A percentile compares a stretch with the other conserved stretches of the same genome.
These are phyloP conservation scores for Apiospora arundinis DNA, from an alignment of 2,329 filamentous ascomycete genomes.

Conservation along the genomic window DNA sequence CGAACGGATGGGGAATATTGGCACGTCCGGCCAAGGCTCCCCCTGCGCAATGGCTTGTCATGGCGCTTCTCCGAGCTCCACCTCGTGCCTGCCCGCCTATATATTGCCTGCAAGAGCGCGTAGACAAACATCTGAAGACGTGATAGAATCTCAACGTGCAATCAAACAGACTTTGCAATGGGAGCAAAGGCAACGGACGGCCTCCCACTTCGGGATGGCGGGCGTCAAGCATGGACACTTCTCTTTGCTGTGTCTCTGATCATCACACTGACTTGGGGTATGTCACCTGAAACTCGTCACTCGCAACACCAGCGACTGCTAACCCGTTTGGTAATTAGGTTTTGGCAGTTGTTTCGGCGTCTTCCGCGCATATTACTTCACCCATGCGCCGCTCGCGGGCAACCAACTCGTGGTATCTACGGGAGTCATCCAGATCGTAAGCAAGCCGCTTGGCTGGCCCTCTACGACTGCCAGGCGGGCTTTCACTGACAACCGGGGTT, in stretches of 20 bases:
- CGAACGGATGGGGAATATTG: too few relatives aligned
- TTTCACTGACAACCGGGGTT: too few relatives aligned
- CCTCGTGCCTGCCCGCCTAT: too few relatives aligned
- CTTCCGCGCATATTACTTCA: slow-evolving; percentile 16
- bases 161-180: neutral
- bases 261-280: slow-evolving; percentile 15
- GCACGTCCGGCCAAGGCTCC: too few relatives aligned
- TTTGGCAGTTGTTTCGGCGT: slow-evolving; percentile 19
- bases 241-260: slow-evolving; percentile 17
- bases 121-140: too few relatives aligned
- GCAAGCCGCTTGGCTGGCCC: neutral
- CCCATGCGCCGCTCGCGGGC: slow-evolving; percentile 12
- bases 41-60: too few relatives aligned
- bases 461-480: too few relatives aligned
- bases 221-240: slow-evolving; percentile 10
- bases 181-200: neutral
- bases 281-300: neutral
- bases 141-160: too few relatives aligned
- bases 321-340: neutral
- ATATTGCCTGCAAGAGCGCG: too few relatives aligned
- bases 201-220: neutral
- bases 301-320: too few relatives aligned
- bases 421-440: slow-evolving; percentile 16
- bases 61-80: too few relatives aligned
- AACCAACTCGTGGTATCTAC: slow-evolving; percentile 20